These are phyloP conservation scores for Trifolium pratense DNA, from an alignment of 306 rosid species.

Conservation along the genomic window DNA sequence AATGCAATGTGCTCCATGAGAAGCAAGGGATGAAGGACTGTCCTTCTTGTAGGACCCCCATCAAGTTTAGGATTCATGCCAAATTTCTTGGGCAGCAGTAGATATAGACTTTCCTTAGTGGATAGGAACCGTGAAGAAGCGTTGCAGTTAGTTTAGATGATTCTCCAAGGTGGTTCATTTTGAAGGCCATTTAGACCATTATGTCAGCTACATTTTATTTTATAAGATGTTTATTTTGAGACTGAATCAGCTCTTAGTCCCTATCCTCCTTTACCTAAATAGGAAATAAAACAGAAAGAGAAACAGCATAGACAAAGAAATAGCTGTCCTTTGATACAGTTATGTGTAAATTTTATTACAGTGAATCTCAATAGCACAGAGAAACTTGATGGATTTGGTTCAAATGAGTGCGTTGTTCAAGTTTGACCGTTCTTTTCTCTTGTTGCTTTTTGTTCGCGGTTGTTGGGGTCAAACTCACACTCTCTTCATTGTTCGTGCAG, in stretches of 20 bases:
- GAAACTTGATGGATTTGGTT: not conserved
- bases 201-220: slow-evolving; percentile 8
- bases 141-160: not conserved
- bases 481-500: not conserved
- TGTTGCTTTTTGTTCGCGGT: not conserved
- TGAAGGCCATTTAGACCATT: slow-evolving; percentile 29
- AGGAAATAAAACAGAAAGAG: slow-evolving; percentile 24
- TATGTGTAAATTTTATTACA: slow-evolving; percentile 38
- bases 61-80: slow-evolving; percentile 56
- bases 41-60: slow-evolving; percentile 70
- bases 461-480: not conserved
- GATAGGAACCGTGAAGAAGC: slow-evolving; percentile 27
- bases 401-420: not conserved
- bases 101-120: slow-evolving; percentile 9
- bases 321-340: slow-evolving; percentile 31
- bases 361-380: slow-evolving; percentile 27
- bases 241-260: slow-evolving; percentile 25
- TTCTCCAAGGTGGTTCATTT: slow-evolving; percentile 28
- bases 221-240: slow-evolving; percentile 30
- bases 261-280: slow-evolving; percentile 2
- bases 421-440: not conserved
- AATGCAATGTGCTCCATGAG: slow-evolving; percentile 71
- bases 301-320: slow-evolving; percentile 37
- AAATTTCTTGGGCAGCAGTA: slow-evolving; percentile 40
- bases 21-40: slow-evolving; percentile 74